A percentile compares a stretch with the other conserved stretches of the same genome.
These are phyloP conservation scores for Fusarium pseudoanthophilum DNA, from an alignment of 2,329 filamentous ascomycete genomes.

Conservation along the genomic window DNA sequence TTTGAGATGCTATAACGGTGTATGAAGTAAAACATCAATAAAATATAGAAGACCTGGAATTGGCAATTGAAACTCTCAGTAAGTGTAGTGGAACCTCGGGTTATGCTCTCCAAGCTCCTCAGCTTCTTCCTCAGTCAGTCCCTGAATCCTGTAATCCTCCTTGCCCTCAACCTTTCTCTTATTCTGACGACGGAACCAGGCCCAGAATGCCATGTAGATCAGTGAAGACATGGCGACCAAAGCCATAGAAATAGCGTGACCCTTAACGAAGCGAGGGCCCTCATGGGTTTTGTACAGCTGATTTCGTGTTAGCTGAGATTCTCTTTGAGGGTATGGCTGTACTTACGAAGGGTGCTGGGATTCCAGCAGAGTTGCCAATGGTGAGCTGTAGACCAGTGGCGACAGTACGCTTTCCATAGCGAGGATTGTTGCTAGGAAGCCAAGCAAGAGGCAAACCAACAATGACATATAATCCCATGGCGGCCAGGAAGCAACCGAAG, in stretches of 20 bases:
- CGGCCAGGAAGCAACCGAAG: slow-evolving; percentile 70
- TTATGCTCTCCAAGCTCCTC: slow-evolving; percentile 48
- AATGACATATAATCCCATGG: slow-evolving; percentile 67
- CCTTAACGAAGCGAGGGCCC: slow-evolving; percentile 58
- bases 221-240: slow-evolving; percentile 58
- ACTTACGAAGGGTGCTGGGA: slow-evolving; percentile 67
- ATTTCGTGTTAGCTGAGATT: not conserved
- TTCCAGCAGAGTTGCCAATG: slow-evolving; percentile 70
- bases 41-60: too few species aligned
- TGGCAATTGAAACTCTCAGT: too few species aligned
- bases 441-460: slow-evolving; percentile 53
- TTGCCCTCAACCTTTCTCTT: slow-evolving; percentile 44
- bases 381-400: slow-evolving; percentile 71
- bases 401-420: slow-evolving; percentile 72
- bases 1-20: too few species aligned
- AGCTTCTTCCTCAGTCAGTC: slow-evolving; percentile 46
- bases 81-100: slow-evolving; percentile 47
- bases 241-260: slow-evolving; percentile 61
- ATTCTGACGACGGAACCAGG: slow-evolving; percentile 50
- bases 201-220: slow-evolving; percentile 54
- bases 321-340: accelerated
- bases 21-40: too few species aligned
- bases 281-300: slow-evolving; percentile 48
- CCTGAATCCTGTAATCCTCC: slow-evolving; percentile 44
- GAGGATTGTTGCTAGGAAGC: slow-evolving; percentile 67